Percentiles rank a stretch among this genome's conserved stretches.
Evolutionary conservation across 2,329 filamentous ascomycete species (phyloP).

Genomic region (Botrytis porri): DNA sequence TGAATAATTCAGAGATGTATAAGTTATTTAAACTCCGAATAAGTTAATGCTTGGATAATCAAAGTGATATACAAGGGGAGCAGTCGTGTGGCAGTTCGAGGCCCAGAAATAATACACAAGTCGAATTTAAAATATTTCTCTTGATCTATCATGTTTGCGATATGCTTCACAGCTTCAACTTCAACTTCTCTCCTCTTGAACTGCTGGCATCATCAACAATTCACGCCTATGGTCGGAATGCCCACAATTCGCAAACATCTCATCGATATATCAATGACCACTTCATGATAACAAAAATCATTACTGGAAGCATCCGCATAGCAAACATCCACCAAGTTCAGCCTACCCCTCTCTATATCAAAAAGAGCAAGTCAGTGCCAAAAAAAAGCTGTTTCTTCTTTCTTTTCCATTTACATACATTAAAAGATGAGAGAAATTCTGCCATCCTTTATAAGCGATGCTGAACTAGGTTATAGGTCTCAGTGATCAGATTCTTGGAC

Average conservation of each 20-base stretch:
- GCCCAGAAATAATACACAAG: not conserved
- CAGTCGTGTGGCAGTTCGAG: not conserved
- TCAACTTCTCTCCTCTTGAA: not conserved
- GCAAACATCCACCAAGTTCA: not conserved
- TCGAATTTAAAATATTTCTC: not conserved
- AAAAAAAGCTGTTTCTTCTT: not conserved
- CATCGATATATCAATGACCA: constrained; percentile 41
- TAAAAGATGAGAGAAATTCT: no score
- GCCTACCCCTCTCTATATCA: not conserved
- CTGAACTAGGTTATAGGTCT: not conserved
- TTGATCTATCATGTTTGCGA: not conserved
- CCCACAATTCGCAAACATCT: constrained; percentile 44
- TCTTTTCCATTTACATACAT: not conserved
- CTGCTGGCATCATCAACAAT: constrained; percentile 30
- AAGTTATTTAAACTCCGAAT: not conserved
- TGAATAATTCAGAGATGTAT: not conserved
- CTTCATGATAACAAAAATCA: not conserved
- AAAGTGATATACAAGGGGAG: not conserved
- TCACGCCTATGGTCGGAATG: constrained; percentile 47
- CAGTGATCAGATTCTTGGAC: not conserved
- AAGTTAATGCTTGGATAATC: not conserved
- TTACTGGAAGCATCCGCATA: not conserved
- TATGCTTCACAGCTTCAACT: not conserved
- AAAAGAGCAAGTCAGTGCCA: not conserved
- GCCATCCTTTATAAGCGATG: not conserved